Conservation (phyloP, 441 rosid species). For the Capsella rubella region DNA sequence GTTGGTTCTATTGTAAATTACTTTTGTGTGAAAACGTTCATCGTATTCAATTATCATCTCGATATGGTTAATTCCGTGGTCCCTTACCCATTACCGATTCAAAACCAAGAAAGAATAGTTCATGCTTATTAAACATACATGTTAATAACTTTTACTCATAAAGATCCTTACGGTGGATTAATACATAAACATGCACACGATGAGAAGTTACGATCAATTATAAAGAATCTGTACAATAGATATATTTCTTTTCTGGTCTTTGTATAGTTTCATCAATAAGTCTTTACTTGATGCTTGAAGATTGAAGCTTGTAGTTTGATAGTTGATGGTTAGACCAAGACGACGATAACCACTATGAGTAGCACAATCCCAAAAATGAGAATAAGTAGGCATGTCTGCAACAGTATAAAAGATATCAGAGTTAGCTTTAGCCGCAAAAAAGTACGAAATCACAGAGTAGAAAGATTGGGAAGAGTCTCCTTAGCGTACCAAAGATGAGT, state of each 20-base stretch:
- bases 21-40: conserved; percentile 8
- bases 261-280: conserved; percentile 19
- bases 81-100: neutral
- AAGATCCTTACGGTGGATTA: conserved; percentile 27
- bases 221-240: conserved; percentile 45
- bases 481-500: conserved; percentile 60
- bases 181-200: conserved; percentile 30
- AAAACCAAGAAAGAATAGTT: neutral
- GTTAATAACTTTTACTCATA: neutral
- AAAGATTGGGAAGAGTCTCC: neutral
- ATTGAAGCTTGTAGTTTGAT: conserved; percentile 14
- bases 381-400: conserved; percentile 69
- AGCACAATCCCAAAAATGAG: conserved; percentile 65
- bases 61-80: neutral
- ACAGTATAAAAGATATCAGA: neutral
- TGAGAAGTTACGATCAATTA: conserved; percentile 3
- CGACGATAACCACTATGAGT: conserved; percentile 60
- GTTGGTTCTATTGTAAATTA: neutral
- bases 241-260: conserved; percentile 26
- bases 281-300: conserved; percentile 23
- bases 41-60: neutral
- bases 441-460: neutral
- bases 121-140: neutral
- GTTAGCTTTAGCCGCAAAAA: neutral
- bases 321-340: conserved; percentile 48